These are phyloP conservation scores for Fusarium musae DNA, from an alignment of 2,329 filamentous ascomycete genomes.

Conservation along the genomic window DNA sequence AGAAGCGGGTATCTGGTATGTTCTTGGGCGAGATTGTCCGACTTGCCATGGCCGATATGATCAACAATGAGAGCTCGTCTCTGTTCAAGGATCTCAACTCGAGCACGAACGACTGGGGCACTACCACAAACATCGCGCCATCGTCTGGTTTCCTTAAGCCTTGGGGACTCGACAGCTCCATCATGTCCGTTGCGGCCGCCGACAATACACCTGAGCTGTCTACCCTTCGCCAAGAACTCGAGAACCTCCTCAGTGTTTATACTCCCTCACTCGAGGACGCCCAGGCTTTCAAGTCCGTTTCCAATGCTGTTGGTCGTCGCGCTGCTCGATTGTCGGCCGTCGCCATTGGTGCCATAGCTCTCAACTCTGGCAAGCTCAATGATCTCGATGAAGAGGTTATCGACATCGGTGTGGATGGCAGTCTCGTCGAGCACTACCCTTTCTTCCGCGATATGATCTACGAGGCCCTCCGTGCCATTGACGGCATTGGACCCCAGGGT, in stretches of 20 bases:
- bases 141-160: conserved; percentile 76
- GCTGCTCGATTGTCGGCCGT: conserved; percentile 90
- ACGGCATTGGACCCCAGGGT: conserved; percentile 80
- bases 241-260: conserved; percentile 79
- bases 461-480: conserved; percentile 80
- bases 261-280: conserved; percentile 85
- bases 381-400: conserved; percentile 74
- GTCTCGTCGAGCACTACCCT: conserved; percentile 94
- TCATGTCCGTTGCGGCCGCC: conserved; percentile 86
- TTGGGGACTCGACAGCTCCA: conserved; percentile 92
- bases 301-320: conserved; percentile 85
- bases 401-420: conserved; percentile 95
- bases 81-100: conserved; percentile 84
- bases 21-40: conserved; percentile 95
- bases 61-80: conserved; percentile 72
- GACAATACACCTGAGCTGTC: conserved; percentile 79
- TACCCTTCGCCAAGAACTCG: conserved; percentile 80
- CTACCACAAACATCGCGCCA: conserved; percentile 75
- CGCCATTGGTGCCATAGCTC: conserved; percentile 84
- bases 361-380: conserved; percentile 79
- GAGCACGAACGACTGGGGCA: conserved; percentile 74
- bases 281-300: conserved; percentile 84
- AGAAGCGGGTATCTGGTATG: conserved; percentile 98
- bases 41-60: conserved; percentile 76
- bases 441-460: conserved; percentile 90